Evolutionary conservation across 208 protist species (phyloP).

Genomic region (Crithidia brevicula): DNA sequence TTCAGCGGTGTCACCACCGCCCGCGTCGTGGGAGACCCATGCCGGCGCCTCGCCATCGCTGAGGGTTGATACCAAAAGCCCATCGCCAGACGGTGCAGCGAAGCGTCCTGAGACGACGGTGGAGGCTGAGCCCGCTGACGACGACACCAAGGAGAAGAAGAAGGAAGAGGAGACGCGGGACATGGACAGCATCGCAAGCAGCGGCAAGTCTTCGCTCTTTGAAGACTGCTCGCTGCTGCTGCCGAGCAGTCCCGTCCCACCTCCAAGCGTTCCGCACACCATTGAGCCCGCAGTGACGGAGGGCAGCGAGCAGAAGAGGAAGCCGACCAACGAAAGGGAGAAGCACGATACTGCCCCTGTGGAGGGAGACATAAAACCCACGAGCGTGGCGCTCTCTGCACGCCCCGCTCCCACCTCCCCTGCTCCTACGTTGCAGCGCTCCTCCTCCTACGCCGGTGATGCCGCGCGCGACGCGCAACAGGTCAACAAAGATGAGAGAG

Average conservation of each 20-base stretch:
- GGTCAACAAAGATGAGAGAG: neutral
- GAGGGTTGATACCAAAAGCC: too few relatives aligned
- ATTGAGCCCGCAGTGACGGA: neutral
- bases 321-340: too few relatives aligned
- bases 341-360: too few relatives aligned
- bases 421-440: neutral
- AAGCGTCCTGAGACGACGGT: neutral
- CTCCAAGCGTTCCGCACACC: neutral
- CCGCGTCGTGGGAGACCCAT: too few relatives aligned
- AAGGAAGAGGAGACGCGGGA: neutral
- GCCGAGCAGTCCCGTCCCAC: neutral
- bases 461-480: neutral
- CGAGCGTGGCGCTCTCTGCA: neutral
- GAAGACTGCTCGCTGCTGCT: slow-evolving; percentile 8
- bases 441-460: neutral
- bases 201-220: slow-evolving; percentile 12
- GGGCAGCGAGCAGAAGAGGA: neutral
- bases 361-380: neutral
- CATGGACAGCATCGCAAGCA: slow-evolving; percentile 4
- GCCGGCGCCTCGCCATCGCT: too few relatives aligned
- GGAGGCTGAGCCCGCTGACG: neutral
- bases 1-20: too few relatives aligned
- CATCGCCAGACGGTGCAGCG: too few relatives aligned
- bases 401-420: too few relatives aligned
- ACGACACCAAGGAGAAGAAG: neutral